phyloP scores from a whole-genome alignment of 306 rosid genomes.

The Benincasa hispida region DNA sequence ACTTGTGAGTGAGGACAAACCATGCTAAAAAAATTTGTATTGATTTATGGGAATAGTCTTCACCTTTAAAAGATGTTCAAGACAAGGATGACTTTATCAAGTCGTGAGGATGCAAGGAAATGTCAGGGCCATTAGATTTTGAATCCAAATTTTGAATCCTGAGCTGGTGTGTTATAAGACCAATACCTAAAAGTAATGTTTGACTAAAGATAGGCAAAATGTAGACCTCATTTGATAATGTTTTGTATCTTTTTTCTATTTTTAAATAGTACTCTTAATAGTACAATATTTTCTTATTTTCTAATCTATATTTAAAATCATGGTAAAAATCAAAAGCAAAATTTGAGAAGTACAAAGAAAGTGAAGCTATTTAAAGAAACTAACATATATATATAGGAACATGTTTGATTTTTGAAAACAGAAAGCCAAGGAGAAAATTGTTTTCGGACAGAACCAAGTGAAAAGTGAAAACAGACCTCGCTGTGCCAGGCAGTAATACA shows the following conservation, averaged over 20 bases:
- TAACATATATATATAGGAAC: too few species aligned
- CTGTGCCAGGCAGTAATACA: conserved; percentile 86
- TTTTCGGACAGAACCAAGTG: background rate
- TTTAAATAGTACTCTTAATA: background rate
- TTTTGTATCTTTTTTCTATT: background rate
- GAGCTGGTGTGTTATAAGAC: background rate
- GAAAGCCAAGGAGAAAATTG: background rate
- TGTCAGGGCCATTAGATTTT: too few species aligned
- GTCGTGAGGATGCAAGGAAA: too few species aligned
- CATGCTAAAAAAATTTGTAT: too few species aligned
- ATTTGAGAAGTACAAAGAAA: background rate
- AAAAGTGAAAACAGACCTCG: conserved; percentile 36
- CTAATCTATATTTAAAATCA: background rate
- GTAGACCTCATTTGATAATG: background rate
- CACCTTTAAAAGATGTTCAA: too few species aligned
- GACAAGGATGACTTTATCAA: too few species aligned
- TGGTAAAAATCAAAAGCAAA: background rate
- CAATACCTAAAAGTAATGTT: background rate
- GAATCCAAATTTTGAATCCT: too few species aligned
- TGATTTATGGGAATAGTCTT: too few species aligned
- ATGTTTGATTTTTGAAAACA: background rate
- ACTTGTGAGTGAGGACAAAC: too few species aligned
- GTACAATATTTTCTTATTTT: background rate
- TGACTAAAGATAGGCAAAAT: background rate
- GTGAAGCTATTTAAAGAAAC: background rate